Base-by-base conservation (phyloP, 2,329 filamentous ascomycete genomes). In the Piedraia hortae region DNA sequence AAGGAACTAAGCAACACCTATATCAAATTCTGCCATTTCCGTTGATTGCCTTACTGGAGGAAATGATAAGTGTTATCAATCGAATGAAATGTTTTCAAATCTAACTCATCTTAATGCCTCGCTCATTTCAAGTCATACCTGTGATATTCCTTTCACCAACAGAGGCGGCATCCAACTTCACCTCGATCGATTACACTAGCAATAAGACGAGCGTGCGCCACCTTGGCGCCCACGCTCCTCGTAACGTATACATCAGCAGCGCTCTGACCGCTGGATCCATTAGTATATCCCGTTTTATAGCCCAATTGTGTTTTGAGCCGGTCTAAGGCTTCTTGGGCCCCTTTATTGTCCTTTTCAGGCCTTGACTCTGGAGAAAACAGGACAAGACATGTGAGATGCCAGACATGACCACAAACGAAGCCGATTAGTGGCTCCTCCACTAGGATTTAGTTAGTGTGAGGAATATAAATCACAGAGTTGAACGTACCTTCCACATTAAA, bases 361-460 rank as follows among this genome's bases (percentile, higher is more conserved):
- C 19, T 55, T 40, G 21, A 64, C 19, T 31, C 30, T 21, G 36
- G 31, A 22, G 37, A 38, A 5, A 34, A 35, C 19, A 41, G 36
- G n/a, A 82, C 44, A 10, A 85, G 47, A 36, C 80, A 77, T 3
- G 58, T 54, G 2, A 80, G 53, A 35, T 88, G 75, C 41, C 73
- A 85, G 12, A 77, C 65, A 38, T 85, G 74, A 0, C 73, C 70
- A 37, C 75, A 88, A 1, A 68, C 65, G 39, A 82, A 85, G 3
- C 73, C 74, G 4, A 82, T 58, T 2, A 88, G 50, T 0, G 70
- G 71, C 39, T 80, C 69, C 33, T 48, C 54, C 38, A 75, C 70
- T 44, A 30, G 16, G 10, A 7, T 17, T 17, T 10, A 7, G 16
- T 7, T 17, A 17, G 7, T 7, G 10, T 17, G 16, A 17, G 7